phyloP scores from a whole-genome alignment of 2,329 filamentous ascomycete species.

The Alternaria arbusti region DNA sequence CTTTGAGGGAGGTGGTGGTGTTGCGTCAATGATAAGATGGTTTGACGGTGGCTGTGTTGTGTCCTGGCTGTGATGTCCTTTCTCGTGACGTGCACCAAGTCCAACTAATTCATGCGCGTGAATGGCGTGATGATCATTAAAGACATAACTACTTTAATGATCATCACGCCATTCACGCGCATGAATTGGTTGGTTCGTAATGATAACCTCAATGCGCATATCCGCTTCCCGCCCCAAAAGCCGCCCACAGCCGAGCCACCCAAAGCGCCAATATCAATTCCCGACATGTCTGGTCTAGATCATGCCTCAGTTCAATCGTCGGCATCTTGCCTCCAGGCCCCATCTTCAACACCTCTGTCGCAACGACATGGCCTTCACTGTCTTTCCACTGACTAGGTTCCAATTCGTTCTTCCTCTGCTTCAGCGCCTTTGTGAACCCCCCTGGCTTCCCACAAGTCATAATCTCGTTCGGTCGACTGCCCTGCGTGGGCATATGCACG shows the following conservation, averaged over 20 bases:
- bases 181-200: background rate
- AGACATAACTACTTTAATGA: too few relatives aligned
- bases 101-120: background rate
- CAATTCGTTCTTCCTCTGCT: constrained; percentile 22
- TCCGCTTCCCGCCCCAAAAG: constrained; percentile 22
- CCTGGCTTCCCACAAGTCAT: constrained; percentile 31
- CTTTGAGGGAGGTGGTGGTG: background rate
- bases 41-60: background rate
- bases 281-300: constrained; percentile 30
- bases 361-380: constrained; percentile 23
- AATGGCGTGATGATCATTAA: too few relatives aligned
- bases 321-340: constrained; percentile 24
- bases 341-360: constrained; percentile 27
- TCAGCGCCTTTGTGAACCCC: constrained; percentile 12
- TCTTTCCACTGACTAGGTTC: constrained; percentile 32
- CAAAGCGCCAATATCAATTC: constrained; percentile 33
- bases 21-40: background rate
- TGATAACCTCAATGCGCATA: background rate
- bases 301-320: constrained; percentile 26
- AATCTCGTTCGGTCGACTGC: constrained; percentile 18
- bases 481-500: constrained; percentile 18
- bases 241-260: constrained; percentile 34
- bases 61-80: background rate
- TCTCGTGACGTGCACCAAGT: background rate
- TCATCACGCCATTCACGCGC: too few relatives aligned